Evolutionary conservation across 2,329 filamentous ascomycete species (phyloP).

Genomic region (Geosmithia putterillii): DNA sequence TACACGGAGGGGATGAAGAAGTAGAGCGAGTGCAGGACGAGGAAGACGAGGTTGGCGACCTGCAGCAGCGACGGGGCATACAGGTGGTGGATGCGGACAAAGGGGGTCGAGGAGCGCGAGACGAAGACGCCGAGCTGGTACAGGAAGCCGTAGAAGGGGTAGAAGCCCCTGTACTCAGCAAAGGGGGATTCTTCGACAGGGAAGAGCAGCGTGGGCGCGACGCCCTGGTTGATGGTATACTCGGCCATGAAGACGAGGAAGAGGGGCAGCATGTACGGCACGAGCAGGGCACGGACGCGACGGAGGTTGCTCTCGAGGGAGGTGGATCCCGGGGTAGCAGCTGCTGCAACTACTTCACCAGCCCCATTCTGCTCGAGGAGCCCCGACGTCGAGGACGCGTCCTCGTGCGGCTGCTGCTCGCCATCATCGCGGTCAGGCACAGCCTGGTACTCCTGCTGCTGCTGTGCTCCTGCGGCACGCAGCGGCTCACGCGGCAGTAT

Average conservation of each 20-base stretch:
- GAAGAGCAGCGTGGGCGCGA: constrained; percentile 81
- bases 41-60: constrained; percentile 59
- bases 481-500: constrained; percentile 62
- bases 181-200: constrained; percentile 69
- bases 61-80: constrained; percentile 79
- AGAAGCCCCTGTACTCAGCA: constrained; percentile 71
- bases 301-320: constrained; percentile 40
- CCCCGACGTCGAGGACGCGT: not conserved
- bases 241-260: constrained; percentile 90
- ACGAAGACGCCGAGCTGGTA: constrained; percentile 95
- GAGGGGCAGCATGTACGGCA: constrained; percentile 79
- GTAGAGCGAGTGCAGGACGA: constrained; percentile 66
- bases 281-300: constrained; percentile 58
- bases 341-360: constrained; percentile 21
- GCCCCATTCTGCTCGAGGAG: constrained; percentile 1
- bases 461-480: constrained; percentile 20
- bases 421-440: constrained; percentile 30
- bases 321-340: constrained; percentile 2
- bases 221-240: constrained; percentile 95
- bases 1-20: constrained; percentile 79
- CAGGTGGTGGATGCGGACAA: constrained; percentile 66
- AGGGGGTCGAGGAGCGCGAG: constrained; percentile 81
- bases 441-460: constrained; percentile 39
- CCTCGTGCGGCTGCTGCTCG: constrained; percentile 7
- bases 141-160: constrained; percentile 87